Conservation (phyloP, 1,284 basidiomycete genomes). For the Fomitopsis schrenkii region DNA sequence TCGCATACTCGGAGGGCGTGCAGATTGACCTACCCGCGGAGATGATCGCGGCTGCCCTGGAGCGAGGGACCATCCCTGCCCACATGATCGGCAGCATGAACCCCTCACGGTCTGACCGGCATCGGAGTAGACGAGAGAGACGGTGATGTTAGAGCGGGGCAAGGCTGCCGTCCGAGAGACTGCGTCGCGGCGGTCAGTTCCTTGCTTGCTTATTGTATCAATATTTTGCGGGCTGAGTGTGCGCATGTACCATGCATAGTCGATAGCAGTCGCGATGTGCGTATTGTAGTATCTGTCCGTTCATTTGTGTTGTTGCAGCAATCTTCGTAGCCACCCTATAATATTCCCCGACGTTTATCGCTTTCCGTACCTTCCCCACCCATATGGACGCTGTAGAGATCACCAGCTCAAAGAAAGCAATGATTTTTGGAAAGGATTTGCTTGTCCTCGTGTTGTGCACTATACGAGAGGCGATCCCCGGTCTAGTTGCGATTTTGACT, state of each 20-base stretch:
- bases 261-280: constrained; percentile 12
- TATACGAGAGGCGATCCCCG: too few relatives aligned
- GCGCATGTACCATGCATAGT: constrained; percentile 13
- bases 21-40: constrained; percentile 81
- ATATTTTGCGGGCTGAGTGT: constrained; percentile 15
- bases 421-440: background rate
- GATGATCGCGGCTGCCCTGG: constrained; percentile 75
- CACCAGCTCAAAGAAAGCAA: background rate
- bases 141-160: constrained; percentile 15
- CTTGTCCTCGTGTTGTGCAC: background rate
- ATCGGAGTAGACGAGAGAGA: constrained; percentile 50
- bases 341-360: constrained; percentile 1
- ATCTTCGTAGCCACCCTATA: constrained; percentile 7
- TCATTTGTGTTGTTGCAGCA: constrained; percentile 19
- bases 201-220: constrained; percentile 17
- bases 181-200: constrained; percentile 17
- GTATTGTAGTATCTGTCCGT: constrained; percentile 19
- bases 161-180: constrained; percentile 7
- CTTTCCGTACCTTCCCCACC: background rate
- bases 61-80: constrained; percentile 57
- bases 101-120: constrained; percentile 48
- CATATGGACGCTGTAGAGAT: background rate
- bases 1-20: constrained; percentile 74
- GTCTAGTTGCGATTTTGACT: too few relatives aligned
- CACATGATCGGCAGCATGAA: constrained; percentile 44